phyloP scores from a whole-genome alignment of 2,329 filamentous ascomycete species.

The Neurospora sp. region DNA sequence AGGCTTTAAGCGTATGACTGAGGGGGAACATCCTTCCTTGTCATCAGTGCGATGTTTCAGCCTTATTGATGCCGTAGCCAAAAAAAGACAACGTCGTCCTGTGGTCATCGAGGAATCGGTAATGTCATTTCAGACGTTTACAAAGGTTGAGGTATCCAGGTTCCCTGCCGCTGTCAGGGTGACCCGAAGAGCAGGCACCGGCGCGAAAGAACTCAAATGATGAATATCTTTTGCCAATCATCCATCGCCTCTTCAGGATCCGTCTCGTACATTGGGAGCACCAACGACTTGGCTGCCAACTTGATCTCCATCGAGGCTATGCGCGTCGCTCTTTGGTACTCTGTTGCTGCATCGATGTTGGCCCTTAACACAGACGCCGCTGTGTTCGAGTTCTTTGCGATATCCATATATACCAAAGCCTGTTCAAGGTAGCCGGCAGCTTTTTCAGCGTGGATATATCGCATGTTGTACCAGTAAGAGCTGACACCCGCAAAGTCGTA shows the following conservation, averaged over 20 bases:
- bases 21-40: not conserved
- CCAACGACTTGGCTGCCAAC: not conserved
- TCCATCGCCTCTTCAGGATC: not conserved
- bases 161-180: not conserved
- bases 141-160: not conserved
- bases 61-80: not conserved
- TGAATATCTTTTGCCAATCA: not conserved
- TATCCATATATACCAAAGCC: not conserved
- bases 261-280: not conserved
- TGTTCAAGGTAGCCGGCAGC: not conserved
- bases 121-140: not conserved
- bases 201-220: not conserved
- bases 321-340: not conserved
- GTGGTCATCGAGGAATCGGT: not conserved
- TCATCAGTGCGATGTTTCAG: not conserved
- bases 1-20: not conserved
- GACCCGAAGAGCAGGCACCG: not conserved
- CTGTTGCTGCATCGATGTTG: not conserved
- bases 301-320: not conserved
- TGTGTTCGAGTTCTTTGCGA: not conserved
- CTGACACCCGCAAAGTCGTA: not conserved
- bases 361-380: not conserved
- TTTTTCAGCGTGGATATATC: not conserved
- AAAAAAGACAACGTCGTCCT: not conserved
- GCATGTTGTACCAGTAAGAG: not conserved